These are phyloP conservation scores for Chlamydomonas schloesseri DNA, from an alignment of 139 green algal species.

Conservation along the genomic window DNA sequence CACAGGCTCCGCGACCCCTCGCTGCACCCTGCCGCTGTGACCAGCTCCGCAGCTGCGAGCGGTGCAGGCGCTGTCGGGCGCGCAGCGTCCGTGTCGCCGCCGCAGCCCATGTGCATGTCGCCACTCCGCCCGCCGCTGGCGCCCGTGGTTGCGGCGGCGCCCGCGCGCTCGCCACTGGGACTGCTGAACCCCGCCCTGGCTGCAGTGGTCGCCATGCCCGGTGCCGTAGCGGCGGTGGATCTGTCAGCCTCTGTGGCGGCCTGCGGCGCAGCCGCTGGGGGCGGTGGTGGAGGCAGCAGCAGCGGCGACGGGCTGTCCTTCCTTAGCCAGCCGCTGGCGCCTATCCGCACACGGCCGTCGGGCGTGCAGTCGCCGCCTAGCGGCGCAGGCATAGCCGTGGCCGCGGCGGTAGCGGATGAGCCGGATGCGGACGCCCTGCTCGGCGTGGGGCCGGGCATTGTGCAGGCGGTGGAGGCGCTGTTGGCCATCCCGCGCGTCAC, in stretches of 20 bases:
- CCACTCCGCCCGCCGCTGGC: neutral
- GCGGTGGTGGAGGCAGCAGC: neutral
- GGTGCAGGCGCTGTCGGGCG: too few species aligned
- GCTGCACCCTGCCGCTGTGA: neutral
- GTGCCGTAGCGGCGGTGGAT: neutral
- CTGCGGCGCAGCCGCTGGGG: neutral
- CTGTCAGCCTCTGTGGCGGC: neutral
- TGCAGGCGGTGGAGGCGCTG: constrained; percentile 20
- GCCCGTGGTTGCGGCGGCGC: neutral
- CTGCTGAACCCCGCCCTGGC: neutral
- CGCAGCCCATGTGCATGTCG: neutral
- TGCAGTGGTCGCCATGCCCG: too few species aligned
- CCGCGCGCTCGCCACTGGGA: neutral
- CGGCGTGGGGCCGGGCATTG: neutral
- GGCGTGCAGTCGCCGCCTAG: neutral
- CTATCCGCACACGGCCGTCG: constrained; percentile 2
- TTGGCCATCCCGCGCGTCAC: neutral
- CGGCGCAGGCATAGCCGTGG: neutral
- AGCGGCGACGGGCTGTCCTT: neutral
- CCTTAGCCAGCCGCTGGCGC: constrained; percentile 17
- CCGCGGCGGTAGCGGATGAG: neutral
- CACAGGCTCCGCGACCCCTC: constrained; percentile 21
- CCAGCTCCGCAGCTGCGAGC: neutral
- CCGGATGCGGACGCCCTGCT: neutral
- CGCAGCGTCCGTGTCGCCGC: neutral